These are phyloP conservation scores for Odonthalia washingtoniensis DNA, from an alignment of 31 red algal genomes.

Conservation along the genomic window DNA sequence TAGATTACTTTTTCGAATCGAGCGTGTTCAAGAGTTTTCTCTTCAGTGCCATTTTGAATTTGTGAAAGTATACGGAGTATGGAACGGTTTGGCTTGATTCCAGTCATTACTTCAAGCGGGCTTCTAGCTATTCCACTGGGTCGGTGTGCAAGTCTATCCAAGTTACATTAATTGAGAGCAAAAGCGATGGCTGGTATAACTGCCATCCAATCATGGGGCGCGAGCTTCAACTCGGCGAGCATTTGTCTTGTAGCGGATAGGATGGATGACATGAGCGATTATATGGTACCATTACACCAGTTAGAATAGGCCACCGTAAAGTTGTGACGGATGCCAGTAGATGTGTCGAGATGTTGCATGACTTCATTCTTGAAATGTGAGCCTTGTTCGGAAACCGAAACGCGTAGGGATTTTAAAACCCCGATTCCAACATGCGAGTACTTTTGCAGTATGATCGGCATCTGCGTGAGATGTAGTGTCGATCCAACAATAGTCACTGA, in stretches of 20 bases:
- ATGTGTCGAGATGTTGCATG: not conserved
- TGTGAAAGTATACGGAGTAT: slow-evolving; percentile 7
- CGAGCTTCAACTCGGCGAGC: slow-evolving; percentile 51
- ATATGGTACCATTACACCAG: no score
- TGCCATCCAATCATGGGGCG: slow-evolving; percentile 33
- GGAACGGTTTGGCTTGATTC: not conserved
- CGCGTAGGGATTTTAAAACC: slow-evolving; percentile 21
- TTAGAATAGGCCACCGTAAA: slow-evolving; percentile 33
- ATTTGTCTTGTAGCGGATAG: slow-evolving; percentile 20
- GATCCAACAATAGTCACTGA: no score
- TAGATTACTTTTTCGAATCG: not conserved
- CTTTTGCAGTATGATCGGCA: slow-evolving; percentile 10
- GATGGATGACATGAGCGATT: no score
- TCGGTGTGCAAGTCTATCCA: slow-evolving; percentile 36
- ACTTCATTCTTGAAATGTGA: no score
- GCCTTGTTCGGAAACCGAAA: slow-evolving; percentile 58
- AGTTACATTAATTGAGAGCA: slow-evolving; percentile 36
- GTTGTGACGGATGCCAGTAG: slow-evolving; percentile 16
- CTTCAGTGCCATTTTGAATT: not conserved
- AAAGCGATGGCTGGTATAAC: slow-evolving; percentile 34
- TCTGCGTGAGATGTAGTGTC: no score
- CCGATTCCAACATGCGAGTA: slow-evolving; percentile 22
- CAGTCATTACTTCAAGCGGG: slow-evolving; percentile 30
- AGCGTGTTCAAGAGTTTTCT: not conserved
- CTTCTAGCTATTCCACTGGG: no score